These are phyloP conservation scores for Ceratocystis huliohia DNA, from an alignment of 2,329 filamentous ascomycete genomes.

Conservation along the genomic window DNA sequence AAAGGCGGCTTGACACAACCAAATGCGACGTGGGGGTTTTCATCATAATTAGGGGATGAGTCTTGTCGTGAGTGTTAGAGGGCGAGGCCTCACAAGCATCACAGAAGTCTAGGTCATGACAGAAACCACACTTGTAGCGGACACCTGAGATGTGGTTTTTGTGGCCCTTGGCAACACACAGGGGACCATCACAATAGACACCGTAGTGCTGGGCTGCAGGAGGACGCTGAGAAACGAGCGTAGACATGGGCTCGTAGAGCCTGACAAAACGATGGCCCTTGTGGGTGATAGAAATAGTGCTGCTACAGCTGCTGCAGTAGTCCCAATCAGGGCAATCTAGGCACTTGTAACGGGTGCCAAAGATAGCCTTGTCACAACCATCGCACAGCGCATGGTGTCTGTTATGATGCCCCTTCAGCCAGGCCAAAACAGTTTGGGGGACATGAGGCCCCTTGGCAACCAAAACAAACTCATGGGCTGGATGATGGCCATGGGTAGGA, in stretches of 20 bases:
- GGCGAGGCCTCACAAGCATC: conserved; percentile 85
- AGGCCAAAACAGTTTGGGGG: conserved; percentile 32
- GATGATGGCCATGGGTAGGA: conserved; percentile 79
- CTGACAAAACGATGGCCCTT: conserved; percentile 78
- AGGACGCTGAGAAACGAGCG: conserved; percentile 25
- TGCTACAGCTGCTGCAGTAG: conserved; percentile 68
- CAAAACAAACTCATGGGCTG: conserved; percentile 65
- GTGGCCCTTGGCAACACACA: conserved; percentile 50
- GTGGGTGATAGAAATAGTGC: conserved; percentile 55
- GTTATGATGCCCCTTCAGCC: conserved; percentile 67
- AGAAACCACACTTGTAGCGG: conserved; percentile 95
- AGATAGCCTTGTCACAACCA: conserved; percentile 71
- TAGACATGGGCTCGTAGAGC: conserved; percentile 58
- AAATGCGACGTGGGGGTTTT: conserved; percentile 68
- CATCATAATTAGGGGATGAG: conserved; percentile 95
- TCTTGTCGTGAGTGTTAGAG: conserved; percentile 74
- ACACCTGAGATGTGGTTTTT: conserved; percentile 62
- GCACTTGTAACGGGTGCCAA: conserved; percentile 90
- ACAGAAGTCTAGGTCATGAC: conserved; percentile 90
- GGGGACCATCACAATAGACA: conserved; percentile 87
- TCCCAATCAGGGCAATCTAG: conserved; percentile 96
- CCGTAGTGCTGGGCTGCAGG: conserved; percentile 53
- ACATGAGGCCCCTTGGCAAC: not conserved
- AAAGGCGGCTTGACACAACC: conserved; percentile 48
- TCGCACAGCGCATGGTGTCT: conserved; percentile 86